phyloP scores from a whole-genome alignment of 495 filamentous ascomycete species.

The Aspergillus cavernicola region DNA sequence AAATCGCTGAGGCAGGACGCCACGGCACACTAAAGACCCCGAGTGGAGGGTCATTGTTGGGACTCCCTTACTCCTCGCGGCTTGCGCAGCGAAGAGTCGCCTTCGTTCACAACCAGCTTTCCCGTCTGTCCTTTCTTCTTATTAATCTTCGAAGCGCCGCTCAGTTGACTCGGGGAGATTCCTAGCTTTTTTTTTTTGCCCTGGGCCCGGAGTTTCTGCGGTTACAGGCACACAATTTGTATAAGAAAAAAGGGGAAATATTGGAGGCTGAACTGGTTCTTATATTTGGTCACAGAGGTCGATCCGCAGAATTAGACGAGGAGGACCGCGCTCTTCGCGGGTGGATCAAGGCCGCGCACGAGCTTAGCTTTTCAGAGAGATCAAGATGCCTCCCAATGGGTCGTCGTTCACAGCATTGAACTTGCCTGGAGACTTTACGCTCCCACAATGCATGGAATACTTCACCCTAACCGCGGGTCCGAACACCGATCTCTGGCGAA shows the following conservation, averaged over 20 bases:
- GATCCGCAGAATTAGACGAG: not conserved
- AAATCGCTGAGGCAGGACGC: conserved; percentile 5
- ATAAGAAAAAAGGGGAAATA: not conserved
- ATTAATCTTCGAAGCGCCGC: not conserved
- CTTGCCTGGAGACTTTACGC: conserved; percentile 39
- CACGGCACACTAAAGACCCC: not conserved
- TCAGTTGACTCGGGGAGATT: not conserved
- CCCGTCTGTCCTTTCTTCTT: not conserved
- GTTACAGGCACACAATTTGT: conserved; percentile 3
- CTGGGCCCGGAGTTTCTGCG: not conserved
- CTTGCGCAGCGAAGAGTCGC: not conserved
- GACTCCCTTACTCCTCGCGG: conserved; percentile 11
- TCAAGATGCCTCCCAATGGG: conserved; percentile 47
- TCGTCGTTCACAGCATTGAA: conserved; percentile 52
- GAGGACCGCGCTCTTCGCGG: not conserved
- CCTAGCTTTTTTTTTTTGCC: conserved; percentile 1
- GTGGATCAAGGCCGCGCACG: not conserved
- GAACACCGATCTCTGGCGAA: conserved; percentile 53
- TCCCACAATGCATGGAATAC: conserved; percentile 54
- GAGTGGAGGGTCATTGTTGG: conserved; percentile 4
- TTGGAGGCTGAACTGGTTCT: not conserved
- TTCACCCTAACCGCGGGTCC: conserved; percentile 54
- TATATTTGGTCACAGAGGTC: not conserved
- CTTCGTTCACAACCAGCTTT: not conserved
- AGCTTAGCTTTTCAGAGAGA: not conserved